Evolutionary conservation across 805 yeast species (phyloP).

Genomic region (Yamadazyma nakazawae): DNA sequence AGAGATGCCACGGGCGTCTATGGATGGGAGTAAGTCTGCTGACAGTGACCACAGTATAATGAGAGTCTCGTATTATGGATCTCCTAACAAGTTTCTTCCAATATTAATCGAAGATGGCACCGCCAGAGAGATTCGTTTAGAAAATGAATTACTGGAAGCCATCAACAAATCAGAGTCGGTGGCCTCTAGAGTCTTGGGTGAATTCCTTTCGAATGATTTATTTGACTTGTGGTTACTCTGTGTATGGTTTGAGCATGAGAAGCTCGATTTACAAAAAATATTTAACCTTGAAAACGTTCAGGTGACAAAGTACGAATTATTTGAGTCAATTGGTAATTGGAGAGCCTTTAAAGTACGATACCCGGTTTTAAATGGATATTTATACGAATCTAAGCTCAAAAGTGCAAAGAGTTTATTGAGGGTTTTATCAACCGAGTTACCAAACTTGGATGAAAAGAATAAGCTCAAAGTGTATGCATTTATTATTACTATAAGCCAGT

Average conservation of each 20-base stretch:
- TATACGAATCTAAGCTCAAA: slow-evolving; percentile 7
- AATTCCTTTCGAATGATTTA: slow-evolving; percentile 35
- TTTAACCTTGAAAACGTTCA: slow-evolving; percentile 3
- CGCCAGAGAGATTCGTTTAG: slow-evolving; percentile 28
- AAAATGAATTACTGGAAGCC: slow-evolving; percentile 8
- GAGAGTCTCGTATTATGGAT: slow-evolving; percentile 46
- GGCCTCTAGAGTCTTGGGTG: slow-evolving; percentile 5
- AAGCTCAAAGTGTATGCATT: slow-evolving; percentile 17
- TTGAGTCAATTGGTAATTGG: slow-evolving; percentile 24
- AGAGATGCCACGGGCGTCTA: slow-evolving; percentile 10
- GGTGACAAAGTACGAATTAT: slow-evolving; percentile 16
- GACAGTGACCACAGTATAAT: slow-evolving; percentile 28
- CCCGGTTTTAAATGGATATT: slow-evolving; percentile 20
- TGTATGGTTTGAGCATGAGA: slow-evolving; percentile 38
- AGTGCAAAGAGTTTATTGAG: slow-evolving; percentile 2
- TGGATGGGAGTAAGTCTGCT: not conserved
- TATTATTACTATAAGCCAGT: slow-evolving; percentile 17
- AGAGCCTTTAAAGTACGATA: slow-evolving; percentile 24
- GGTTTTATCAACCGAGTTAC: not conserved
- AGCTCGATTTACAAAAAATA: slow-evolving; percentile 8
- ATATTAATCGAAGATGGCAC: slow-evolving; percentile 50
- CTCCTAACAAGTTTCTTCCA: slow-evolving; percentile 51
- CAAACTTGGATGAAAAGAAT: not conserved
- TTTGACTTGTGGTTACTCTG: slow-evolving; percentile 50
- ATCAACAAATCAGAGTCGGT: slow-evolving; percentile 1